phyloP scores from a whole-genome alignment of 2,329 filamentous ascomycete species.

The Ilyonectria sp. region DNA sequence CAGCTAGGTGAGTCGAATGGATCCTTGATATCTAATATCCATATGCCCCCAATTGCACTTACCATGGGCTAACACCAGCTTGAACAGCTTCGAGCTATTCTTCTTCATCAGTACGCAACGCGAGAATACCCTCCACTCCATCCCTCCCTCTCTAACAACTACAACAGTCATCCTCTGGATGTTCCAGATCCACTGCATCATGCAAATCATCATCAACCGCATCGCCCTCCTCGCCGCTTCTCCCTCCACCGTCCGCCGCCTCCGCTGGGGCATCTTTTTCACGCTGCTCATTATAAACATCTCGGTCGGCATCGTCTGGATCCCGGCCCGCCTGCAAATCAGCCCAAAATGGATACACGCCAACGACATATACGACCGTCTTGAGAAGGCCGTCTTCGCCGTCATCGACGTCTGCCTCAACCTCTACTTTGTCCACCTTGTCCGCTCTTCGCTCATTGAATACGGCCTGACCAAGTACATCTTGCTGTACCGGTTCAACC shows the following conservation, averaged over 20 bases:
- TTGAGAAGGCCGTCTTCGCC: conserved; percentile 64
- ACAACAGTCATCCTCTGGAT: conserved; percentile 48
- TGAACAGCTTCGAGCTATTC: conserved; percentile 49
- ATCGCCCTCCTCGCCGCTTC: conserved; percentile 62
- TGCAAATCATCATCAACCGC: conserved; percentile 68
- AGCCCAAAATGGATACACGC: conserved; percentile 56
- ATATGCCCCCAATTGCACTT: conserved; percentile 15
- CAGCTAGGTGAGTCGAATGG: conserved; percentile 40
- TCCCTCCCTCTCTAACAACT: background rate
- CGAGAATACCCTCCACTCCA: too few relatives aligned
- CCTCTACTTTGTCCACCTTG: conserved; percentile 61
- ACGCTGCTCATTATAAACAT: conserved; percentile 63
- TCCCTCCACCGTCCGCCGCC: conserved; percentile 50
- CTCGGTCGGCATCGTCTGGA: conserved; percentile 66
- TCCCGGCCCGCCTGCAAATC: conserved; percentile 62
- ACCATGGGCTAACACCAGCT: too few relatives aligned
- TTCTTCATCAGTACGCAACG: conserved; percentile 41
- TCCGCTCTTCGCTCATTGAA: conserved; percentile 61
- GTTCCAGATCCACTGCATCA: conserved; percentile 60
- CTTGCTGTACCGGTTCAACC: conserved; percentile 57
- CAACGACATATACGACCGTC: conserved; percentile 65
- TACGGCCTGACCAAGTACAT: conserved; percentile 66
- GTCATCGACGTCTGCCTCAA: conserved; percentile 63
- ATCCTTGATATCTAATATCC: background rate
- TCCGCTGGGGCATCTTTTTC: conserved; percentile 62